Percentiles rank a stretch among this genome's conserved stretches.
Conservation (phyloP, 176 grass and related monocot species). For the Triticum aestivum region IWGSC_CS_RefSeq_v2.1 NC_057806.1:403807041-403807540, state of each 20-base stretch:
- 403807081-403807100: neutral
- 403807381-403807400: neutral
- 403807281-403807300: neutral
- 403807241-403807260: constrained; percentile 40
- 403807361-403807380: neutral
- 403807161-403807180: neutral
- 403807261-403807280: constrained; percentile 6
- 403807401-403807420: neutral
- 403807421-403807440: neutral
- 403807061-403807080: no score
- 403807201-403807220: neutral
- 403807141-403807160: neutral
- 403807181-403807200: neutral
- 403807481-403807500: neutral
- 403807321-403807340: neutral
- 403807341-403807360: constrained; percentile 7
- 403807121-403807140: neutral
- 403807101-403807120: neutral
- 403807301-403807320: no score
- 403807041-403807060: no score
- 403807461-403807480: neutral
- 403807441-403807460: neutral
- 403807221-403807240: neutral
- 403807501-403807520: no score
- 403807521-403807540: no score